Conservation (phyloP, 2,329 filamentous ascomycete species). For the Paramyrothecium sp. region DNA sequence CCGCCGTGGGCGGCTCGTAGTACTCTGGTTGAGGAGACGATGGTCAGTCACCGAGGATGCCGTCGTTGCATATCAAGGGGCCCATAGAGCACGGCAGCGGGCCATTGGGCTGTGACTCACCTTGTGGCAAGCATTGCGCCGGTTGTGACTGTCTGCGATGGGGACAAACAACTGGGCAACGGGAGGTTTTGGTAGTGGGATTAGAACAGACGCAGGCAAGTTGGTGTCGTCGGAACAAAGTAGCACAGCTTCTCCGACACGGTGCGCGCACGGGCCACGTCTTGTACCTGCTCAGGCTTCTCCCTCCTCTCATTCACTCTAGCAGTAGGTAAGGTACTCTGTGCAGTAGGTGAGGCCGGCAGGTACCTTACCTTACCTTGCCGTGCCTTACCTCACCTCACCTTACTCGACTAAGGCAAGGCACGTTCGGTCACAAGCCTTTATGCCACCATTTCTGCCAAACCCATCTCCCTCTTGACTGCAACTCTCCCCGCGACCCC, state of each 20-base stretch:
- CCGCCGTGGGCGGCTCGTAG: slow-evolving; percentile 49
- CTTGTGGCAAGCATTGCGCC: slow-evolving; percentile 38
- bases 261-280: slow-evolving; percentile 15
- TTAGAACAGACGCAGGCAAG: slow-evolving; percentile 6
- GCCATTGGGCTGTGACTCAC: slow-evolving; percentile 22
- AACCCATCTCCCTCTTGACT: not conserved
- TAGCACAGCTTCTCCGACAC: slow-evolving; percentile 7
- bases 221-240: slow-evolving; percentile 18
- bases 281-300: not conserved
- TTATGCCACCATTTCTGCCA: not conserved
- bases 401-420: too few species aligned
- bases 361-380: too few species aligned
- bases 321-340: too few species aligned
- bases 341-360: too few species aligned
- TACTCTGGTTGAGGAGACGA: slow-evolving; percentile 25
- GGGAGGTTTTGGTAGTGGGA: slow-evolving; percentile 15
- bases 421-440: not conserved
- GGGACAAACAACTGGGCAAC: slow-evolving; percentile 18
- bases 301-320: not conserved
- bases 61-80: not conserved
- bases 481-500: too few species aligned
- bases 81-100: too few species aligned
- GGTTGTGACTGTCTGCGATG: not conserved
- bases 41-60: slow-evolving; percentile 12
- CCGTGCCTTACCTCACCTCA: too few species aligned